Evolutionary conservation across 805 yeast genomes (phyloP).

Genomic region (Candida boleticola): DNA sequence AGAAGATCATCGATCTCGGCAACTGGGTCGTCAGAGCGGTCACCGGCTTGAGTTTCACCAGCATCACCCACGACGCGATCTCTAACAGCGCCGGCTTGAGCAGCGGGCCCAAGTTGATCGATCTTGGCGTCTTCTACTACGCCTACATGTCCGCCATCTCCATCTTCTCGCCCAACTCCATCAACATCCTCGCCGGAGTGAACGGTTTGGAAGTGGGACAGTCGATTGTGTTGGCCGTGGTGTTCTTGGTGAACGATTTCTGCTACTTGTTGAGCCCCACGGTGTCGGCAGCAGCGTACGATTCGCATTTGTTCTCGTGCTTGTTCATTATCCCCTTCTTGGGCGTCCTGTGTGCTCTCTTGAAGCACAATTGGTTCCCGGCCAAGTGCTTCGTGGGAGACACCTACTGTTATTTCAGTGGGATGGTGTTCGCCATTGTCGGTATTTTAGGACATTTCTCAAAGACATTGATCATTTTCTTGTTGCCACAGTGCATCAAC

Average conservation of each 20-base stretch:
- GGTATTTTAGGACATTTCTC: conserved; percentile 96
- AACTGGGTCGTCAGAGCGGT: conserved; percentile 24
- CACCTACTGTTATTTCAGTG: conserved; percentile 96
- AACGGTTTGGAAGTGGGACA: conserved; percentile 98
- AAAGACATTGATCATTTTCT: conserved; percentile 81
- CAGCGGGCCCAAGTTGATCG: conserved; percentile 40
- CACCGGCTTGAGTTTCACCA: conserved; percentile 35
- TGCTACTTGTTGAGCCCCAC: conserved; percentile 53
- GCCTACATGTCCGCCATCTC: conserved; percentile 87
- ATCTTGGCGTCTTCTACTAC: conserved; percentile 79
- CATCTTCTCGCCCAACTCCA: conserved; percentile 93
- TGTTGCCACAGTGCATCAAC: conserved; percentile 88
- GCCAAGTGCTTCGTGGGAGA: conserved; percentile 96
- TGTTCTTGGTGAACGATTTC: conserved; percentile 73
- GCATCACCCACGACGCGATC: neutral
- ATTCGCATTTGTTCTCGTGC: conserved; percentile 79
- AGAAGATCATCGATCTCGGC: conserved; percentile 22
- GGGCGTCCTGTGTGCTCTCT: conserved; percentile 77
- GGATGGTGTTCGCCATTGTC: conserved; percentile 97
- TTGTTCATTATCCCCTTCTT: conserved; percentile 80
- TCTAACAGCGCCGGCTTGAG: neutral
- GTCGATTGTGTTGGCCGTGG: conserved; percentile 69
- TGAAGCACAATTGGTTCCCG: conserved; percentile 85
- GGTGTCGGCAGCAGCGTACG: conserved; percentile 55
- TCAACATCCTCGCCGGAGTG: conserved; percentile 92